Base-by-base conservation (phyloP, 306 rosid species). In the Prunus dulcis region DNA sequence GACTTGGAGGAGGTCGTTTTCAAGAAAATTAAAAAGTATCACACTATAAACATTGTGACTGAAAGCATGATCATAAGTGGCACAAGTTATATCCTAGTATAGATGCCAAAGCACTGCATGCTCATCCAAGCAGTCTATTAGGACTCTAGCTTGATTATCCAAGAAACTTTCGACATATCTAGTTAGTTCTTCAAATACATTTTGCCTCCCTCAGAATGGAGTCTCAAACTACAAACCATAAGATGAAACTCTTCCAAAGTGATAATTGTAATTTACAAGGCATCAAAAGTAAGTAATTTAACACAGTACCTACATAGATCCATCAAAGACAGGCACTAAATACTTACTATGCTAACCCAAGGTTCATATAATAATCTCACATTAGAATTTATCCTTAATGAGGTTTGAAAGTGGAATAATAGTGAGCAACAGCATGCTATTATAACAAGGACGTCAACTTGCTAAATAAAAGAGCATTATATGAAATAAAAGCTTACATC, bases 401-500 rank as follows among this genome's bases (percentile, higher is more conserved):
- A 34, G 55, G 41, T 32, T 4, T 30, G 46, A 60, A 52, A 30
- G 12, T 49, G 65, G 10, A 47, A n/a, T 12, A n/a, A 28, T 55
- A 60, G 13, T 25, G n/a, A 79, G 71, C 28, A 76, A 64, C 76
- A 69, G 41, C 72, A 46, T 70, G 45, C 73, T 43, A 30, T 47
- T 52, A 61, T 65, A 69, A 69, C 46, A 75, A 78, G 65, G 45
- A 74, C 58, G 55, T 41, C 27, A 18, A 9, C 6, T 25, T 63
- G 57, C 25, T 30, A 30, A 47, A 52, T 38, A n/a, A 30, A 67
- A 69, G 13, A 71, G 52, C 52, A 66, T 74, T 64, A 74, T 28
- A 43, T 50, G 58, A 18, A 62, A 47, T 49, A 80, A 76, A 81
- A 76, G 67, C 97, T 88, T 90, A 95, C 99, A 83, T 92, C 91